These are phyloP conservation scores for Boletus patriciae DNA, from an alignment of 768 basidiomycete genomes.

Conservation along the genomic window DNA sequence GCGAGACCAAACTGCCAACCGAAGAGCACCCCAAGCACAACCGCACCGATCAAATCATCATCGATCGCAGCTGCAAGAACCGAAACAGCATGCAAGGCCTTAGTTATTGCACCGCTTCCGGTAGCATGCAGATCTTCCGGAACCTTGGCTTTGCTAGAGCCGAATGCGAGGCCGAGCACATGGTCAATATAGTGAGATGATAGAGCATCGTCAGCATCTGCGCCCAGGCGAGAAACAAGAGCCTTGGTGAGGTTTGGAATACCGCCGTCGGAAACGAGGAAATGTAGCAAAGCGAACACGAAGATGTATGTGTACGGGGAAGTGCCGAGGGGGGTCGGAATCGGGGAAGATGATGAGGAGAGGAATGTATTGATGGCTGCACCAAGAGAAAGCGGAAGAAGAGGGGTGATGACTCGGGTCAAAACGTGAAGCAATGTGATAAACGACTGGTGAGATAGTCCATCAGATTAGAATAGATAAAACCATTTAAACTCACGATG, in stretches of 20 bases:
- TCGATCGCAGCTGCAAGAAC: constrained; percentile 80
- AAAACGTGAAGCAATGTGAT: constrained; percentile 71
- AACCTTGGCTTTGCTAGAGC: constrained; percentile 78
- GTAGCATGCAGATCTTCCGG: constrained; percentile 51
- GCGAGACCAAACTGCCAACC: constrained; percentile 67
- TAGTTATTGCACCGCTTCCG: constrained; percentile 12
- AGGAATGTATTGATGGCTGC: constrained; percentile 30
- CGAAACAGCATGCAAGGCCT: constrained; percentile 34
- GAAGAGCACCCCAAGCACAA: constrained; percentile 62
- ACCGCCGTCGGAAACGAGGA: constrained; percentile 76
- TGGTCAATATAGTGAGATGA: constrained; percentile 73
- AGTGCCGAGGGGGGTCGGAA: constrained; percentile 27
- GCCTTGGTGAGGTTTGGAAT: constrained; percentile 66
- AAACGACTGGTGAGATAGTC: constrained; percentile 43
- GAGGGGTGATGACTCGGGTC: constrained; percentile 74
- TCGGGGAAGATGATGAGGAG: constrained; percentile 17
- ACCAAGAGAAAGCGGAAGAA: constrained; percentile 71
- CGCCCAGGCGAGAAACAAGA: constrained; percentile 87
- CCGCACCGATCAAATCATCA: constrained; percentile 72
- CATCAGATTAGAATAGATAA: constrained; percentile 2
- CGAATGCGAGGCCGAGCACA: constrained; percentile 80
- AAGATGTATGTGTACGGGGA: constrained; percentile 72
- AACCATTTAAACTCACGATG: constrained; percentile 17
- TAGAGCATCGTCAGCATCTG: constrained; percentile 74
- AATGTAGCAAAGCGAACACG: constrained; percentile 65